Percentiles rank a stretch among this genome's conserved stretches.
Evolutionary conservation across 805 yeast genomes (phyloP).

Genomic region (Kuraishia molischiana): DNA sequence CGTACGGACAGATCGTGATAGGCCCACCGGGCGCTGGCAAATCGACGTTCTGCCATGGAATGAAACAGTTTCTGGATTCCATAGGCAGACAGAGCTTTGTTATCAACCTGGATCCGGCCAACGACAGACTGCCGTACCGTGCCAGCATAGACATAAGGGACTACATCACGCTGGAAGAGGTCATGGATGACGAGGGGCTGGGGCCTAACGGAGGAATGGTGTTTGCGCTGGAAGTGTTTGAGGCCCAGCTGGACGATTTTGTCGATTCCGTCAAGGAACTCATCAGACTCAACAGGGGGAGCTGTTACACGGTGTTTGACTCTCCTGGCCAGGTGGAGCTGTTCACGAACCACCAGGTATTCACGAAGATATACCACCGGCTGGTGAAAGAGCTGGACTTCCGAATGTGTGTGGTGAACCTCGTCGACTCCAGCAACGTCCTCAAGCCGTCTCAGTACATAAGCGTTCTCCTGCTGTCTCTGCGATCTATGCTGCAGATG

Average conservation of each 20-base stretch:
- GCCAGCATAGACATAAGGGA: conserved; percentile 50
- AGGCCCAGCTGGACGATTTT: conserved; percentile 50
- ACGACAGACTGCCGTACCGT: conserved; percentile 43
- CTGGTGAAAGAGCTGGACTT: conserved; percentile 58
- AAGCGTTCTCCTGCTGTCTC: conserved; percentile 67
- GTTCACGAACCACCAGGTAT: conserved; percentile 79
- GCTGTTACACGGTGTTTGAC: conserved; percentile 67
- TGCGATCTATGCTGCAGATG: conserved; percentile 87
- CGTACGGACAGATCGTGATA: conserved; percentile 83
- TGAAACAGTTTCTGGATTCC: conserved; percentile 86
- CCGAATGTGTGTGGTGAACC: conserved; percentile 74
- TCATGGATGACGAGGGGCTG: conserved; percentile 42
- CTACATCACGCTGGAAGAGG: conserved; percentile 44
- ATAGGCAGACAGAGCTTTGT: conserved; percentile 86
- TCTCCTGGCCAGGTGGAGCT: conserved; percentile 96
- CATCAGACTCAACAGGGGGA: conserved; percentile 32
- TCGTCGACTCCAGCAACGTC: conserved; percentile 74
- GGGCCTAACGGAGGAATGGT: conserved; percentile 84
- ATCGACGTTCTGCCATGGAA: conserved; percentile 89
- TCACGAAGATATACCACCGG: conserved; percentile 54
- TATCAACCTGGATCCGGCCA: conserved; percentile 82
- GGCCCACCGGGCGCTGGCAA: conserved; percentile 99
- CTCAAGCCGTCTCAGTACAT: conserved; percentile 86
- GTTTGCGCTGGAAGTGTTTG: conserved; percentile 67
- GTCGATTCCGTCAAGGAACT: conserved; percentile 45